Evolutionary conservation across 306 rosid species (phyloP), one percentile per base, ranked within the genome.

Genomic region (Rubus idaeus): DNA sequence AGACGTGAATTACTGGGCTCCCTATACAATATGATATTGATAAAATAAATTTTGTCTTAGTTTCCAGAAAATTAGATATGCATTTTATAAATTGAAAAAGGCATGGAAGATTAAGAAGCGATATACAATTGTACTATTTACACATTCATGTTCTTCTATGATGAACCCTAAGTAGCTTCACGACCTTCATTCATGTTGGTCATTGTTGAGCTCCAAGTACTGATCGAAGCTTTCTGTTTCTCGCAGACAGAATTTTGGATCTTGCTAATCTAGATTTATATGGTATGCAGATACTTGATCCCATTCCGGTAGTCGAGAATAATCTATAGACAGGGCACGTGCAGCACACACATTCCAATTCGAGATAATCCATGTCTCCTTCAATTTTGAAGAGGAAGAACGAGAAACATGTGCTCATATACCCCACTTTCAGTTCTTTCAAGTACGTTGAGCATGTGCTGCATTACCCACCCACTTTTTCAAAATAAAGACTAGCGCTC

Each of bases 401-500:
- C 20, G 12, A 12, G 45, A 30, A 26, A n/a, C n/a, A n/a, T n/a
- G n/a, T n/a, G n/a, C n/a, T n/a, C n/a, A n/a, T n/a, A n/a, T n/a
- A n/a, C n/a, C n/a, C n/a, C 21, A 63, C 68, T 37, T 63, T 62
- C 68, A 62, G 9, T n/a, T 26, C 41, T 61, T 13, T 61, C 63
- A 55, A 58, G 16, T 20, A 61, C 26, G 67, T 61, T 30, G 40
- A 20, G 10, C 42, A 30, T 11, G 66, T 61, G 66, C 66, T 61
- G 40, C 65, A 30, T 20, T 56, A 35, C 2, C 60, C 60, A 35
- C 2, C 60, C 60, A 18, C 26, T 6, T 55, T 55, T 18, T 8
- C 35, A 55, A 26, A 55, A n/a, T 3, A n/a, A n/a, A 55, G 30
- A n/a, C 17, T 39, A 58, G 12, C 39, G 23, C 39, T 58, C 35